Base-by-base conservation (phyloP, 2,329 filamentous ascomycete species). In the Exophiala sp. region DNA sequence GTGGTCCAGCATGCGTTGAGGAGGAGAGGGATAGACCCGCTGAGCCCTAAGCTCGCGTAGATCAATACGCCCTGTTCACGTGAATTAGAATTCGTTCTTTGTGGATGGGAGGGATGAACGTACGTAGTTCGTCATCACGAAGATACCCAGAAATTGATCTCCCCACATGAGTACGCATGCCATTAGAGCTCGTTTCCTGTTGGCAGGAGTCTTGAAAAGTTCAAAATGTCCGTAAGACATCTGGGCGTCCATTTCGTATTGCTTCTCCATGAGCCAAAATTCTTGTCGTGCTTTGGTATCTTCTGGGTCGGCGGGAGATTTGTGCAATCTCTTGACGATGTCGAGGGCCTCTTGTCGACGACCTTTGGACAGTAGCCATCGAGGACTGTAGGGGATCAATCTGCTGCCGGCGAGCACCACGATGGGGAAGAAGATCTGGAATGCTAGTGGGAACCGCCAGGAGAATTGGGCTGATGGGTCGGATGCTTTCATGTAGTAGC, bases 401-500 rank as follows among this genome's bases (percentile, higher is more conserved):
- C 64, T 56, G 39, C 68, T 43, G 8, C 62, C 66, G 11, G 65
- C 52, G 1, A 61, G 55, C 7, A 70, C 42, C 36, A 69, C 47
- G 12, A 65, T 39, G 5, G 67, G 66, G 7, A 68, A 54, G 36
- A 66, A 57, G 47, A 70, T 69, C 60, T 70, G 68, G 45, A 70
- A 66, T 2, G 64, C 57, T 6, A 68, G 59, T 3, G 68, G 68
- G 40, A 70, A 69, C 5, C 68, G 59, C 68, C 68, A 69, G 32
- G 63, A 64, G 36, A 69, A 69, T 9, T 59, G 53, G 1, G 61
- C 58, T 3, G 51, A 44, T 9, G 61, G 50, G 14, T 54, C 46
- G 39, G 47, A 50, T 53, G 84, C 78, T 59, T 83, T 78, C 64
- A 82, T 87, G 55, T 55, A 61, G 57, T 58, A 62, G 40, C 58